Conservation (phyloP, 805 yeast species). For the Candida qinlingensis region DNA sequence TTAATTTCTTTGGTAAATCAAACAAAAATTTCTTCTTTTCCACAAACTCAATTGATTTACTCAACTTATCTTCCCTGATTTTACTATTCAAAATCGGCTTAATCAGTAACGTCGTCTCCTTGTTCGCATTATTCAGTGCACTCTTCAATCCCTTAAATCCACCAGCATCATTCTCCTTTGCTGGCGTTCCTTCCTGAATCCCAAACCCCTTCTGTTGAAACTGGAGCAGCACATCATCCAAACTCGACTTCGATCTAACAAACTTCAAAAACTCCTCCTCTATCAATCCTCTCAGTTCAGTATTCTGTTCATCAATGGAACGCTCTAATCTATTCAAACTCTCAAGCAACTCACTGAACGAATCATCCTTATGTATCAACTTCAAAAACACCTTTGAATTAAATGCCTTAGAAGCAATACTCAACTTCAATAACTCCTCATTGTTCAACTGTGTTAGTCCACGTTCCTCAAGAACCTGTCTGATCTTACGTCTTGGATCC, state of each 20-base stretch:
- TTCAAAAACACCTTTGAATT: constrained; percentile 51
- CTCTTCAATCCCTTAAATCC: constrained; percentile 32
- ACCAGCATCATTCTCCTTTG: background rate
- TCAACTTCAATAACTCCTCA: constrained; percentile 36
- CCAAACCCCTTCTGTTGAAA: constrained; percentile 36
- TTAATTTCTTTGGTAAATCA: constrained; percentile 49
- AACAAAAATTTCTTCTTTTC: constrained; percentile 49
- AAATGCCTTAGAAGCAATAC: constrained; percentile 54
- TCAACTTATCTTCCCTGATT: constrained; percentile 42
- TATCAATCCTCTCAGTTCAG: constrained; percentile 44
- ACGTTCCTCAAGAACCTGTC: constrained; percentile 35
- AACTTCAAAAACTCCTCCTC: constrained; percentile 58
- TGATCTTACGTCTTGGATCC: constrained; percentile 43
- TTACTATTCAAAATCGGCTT: constrained; percentile 55
- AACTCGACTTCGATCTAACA: constrained; percentile 56
- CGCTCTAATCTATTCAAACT: constrained; percentile 46
- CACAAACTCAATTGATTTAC: constrained; percentile 44
- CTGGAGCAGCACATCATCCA: constrained; percentile 55
- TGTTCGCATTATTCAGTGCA: constrained; percentile 44
- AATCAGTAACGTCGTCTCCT: constrained; percentile 46
- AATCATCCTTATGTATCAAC: constrained; percentile 49
- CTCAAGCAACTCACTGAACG: constrained; percentile 42
- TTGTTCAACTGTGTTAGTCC: constrained; percentile 34
- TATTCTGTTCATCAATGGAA: constrained; percentile 44
- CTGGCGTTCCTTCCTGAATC: constrained; percentile 9